phyloP scores from a whole-genome alignment of 2,329 filamentous ascomycete genomes.

The Annulohypoxylon truncatum region DNA sequence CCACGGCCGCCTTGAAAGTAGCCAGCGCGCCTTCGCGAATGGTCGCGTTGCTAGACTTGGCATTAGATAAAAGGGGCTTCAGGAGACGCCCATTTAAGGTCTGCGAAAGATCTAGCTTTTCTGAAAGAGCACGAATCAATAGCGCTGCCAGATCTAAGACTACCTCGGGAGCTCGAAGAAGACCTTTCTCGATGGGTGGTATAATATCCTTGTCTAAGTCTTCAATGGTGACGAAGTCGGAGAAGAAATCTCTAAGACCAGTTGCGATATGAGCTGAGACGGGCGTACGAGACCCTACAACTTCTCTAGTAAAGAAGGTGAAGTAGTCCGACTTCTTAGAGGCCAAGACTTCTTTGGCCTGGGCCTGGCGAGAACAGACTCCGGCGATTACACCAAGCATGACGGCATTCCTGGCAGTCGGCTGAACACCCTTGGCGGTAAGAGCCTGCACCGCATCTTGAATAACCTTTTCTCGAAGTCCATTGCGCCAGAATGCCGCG shows the following conservation, averaged over 20 bases:
- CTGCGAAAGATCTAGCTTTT: slow-evolving; percentile 79
- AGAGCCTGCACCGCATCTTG: slow-evolving; percentile 73
- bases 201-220: slow-evolving; percentile 82
- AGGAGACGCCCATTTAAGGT: slow-evolving; percentile 77
- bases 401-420: slow-evolving; percentile 76
- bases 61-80: slow-evolving; percentile 88
- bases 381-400: slow-evolving; percentile 89
- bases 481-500: slow-evolving; percentile 72
- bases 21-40: slow-evolving; percentile 81
- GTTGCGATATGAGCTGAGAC: slow-evolving; percentile 78
- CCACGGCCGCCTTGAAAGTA: slow-evolving; percentile 76
- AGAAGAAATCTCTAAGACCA: slow-evolving; percentile 85
- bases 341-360: slow-evolving; percentile 71
- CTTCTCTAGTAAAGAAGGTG: slow-evolving; percentile 85
- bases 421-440: slow-evolving; percentile 72
- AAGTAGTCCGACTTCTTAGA: slow-evolving; percentile 78
- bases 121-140: slow-evolving; percentile 76
- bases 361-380: slow-evolving; percentile 78
- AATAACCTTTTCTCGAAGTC: slow-evolving; percentile 70
- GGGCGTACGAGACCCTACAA: slow-evolving; percentile 80
- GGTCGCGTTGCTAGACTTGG: slow-evolving; percentile 86
- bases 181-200: slow-evolving; percentile 86
- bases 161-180: slow-evolving; percentile 90
- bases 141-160: slow-evolving; percentile 83
- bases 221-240: slow-evolving; percentile 75